phyloP scores from a whole-genome alignment of 2,329 filamentous ascomycete species.

The Ophiocordyceps camponoti-rufipedis region DNA sequence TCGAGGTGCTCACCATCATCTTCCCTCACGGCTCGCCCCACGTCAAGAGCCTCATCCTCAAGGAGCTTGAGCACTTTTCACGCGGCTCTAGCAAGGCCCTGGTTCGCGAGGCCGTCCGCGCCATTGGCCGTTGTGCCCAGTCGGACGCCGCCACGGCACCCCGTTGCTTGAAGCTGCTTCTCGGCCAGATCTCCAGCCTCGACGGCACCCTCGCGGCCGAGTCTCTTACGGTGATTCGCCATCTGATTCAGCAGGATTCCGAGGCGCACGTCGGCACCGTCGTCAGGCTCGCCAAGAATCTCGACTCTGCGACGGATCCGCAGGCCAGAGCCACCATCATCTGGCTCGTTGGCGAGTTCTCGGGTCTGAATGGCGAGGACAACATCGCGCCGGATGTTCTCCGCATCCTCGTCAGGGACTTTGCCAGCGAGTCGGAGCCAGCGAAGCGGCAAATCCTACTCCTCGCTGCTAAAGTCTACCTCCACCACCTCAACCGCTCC shows the following conservation, averaged over 20 bases:
- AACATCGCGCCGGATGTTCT: slow-evolving; percentile 89
- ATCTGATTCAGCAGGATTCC: slow-evolving; percentile 85
- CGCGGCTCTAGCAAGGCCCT: slow-evolving; percentile 54
- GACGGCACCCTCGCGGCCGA: slow-evolving; percentile 83
- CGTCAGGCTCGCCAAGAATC: slow-evolving; percentile 71
- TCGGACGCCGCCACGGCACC: slow-evolving; percentile 51
- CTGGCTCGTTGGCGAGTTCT: slow-evolving; percentile 92
- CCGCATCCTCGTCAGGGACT: slow-evolving; percentile 71
- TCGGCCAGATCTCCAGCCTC: slow-evolving; percentile 74
- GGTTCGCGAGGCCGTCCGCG: slow-evolving; percentile 75
- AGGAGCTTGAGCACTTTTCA: slow-evolving; percentile 87
- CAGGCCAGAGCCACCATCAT: slow-evolving; percentile 87
- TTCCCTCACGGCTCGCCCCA: slow-evolving; percentile 66
- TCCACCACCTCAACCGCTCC: slow-evolving; percentile 63
- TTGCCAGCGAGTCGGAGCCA: slow-evolving; percentile 64
- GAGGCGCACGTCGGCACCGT: slow-evolving; percentile 68
- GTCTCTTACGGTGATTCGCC: slow-evolving; percentile 83
- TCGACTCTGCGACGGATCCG: slow-evolving; percentile 75
- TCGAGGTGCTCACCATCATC: slow-evolving; percentile 78
- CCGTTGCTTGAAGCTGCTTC: slow-evolving; percentile 64
- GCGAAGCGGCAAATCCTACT: slow-evolving; percentile 86
- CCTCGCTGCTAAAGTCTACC: slow-evolving; percentile 88
- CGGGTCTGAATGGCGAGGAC: slow-evolving; percentile 59
- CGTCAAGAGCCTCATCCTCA: slow-evolving; percentile 71
- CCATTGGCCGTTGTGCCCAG: slow-evolving; percentile 86